Evolutionary conservation across 371 early-diverging fungal genomes (phyloP), one percentile per base, ranked within the genome.

Genomic region (Caulochytrium protostelioides): DNA sequence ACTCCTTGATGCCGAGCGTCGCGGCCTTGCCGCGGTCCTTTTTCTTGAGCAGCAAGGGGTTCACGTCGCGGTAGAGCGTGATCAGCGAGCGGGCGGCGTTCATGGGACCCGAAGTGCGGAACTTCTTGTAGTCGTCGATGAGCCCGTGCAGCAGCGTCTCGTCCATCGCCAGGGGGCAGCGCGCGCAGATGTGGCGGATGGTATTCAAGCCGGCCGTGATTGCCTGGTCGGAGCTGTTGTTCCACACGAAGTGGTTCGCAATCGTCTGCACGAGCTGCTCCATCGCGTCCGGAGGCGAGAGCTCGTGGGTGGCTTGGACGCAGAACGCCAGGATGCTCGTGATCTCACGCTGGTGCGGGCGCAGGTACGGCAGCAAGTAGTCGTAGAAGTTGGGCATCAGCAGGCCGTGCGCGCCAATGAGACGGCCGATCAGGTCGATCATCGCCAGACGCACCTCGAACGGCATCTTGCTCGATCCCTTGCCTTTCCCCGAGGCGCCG

Each of bases 181-280:
- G 74, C 2, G 62, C 42, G 46, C 79, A 80, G n/a, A 94, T 73
- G 43, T 90, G 91, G 38, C 95, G 79, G 30, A 92, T 68, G 30
- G 78, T 73, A 53, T 94, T 94, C 35, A 94, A 46, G 28, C 61
- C 95, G 1, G 86, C 92, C 12, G 81, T 71, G 55, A 92, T 84
- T 22, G 91, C 95, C 54, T 92, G 92, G 10, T 74, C 67, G 6
- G 90, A 57, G 22, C 70, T 75, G 47, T 82, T 79, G 41, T 79
- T 82, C 26, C 83, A 78, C 15, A 91, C 80, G 70, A 94, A 94
- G 62, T 82, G 80, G 55, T 92, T 79, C 14, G 91, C 89, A 27
- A 91, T 74, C 1, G 82, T 79, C 40, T 74, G 73, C 17, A 91
- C 51, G 1, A 86, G 72, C 10, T 79, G 74, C 42, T 75, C 75